Evolutionary conservation across 306 rosid genomes (phyloP).

Genomic region (Glycine tomentella): DNA sequence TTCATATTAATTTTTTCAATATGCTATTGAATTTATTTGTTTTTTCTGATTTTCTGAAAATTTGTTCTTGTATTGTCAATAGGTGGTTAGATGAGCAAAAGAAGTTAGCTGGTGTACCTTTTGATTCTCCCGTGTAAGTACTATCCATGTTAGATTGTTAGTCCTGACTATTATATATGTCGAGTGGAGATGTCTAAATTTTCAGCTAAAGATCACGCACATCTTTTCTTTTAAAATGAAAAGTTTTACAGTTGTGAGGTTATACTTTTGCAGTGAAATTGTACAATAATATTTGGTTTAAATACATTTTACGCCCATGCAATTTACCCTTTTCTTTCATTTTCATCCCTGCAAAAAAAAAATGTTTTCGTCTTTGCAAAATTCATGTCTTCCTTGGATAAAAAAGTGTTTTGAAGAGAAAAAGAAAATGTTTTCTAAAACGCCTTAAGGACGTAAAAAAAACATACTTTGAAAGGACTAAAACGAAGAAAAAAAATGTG

Average conservation of each 20-base stretch:
- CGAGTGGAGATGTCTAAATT: neutral
- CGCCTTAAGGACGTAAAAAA: too few relatives aligned
- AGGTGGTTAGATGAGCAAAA: slow-evolving; percentile 97
- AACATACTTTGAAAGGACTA: too few relatives aligned
- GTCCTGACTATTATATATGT: neutral
- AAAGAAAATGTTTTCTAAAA: too few relatives aligned
- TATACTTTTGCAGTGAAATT: neutral
- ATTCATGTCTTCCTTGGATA: too few relatives aligned
- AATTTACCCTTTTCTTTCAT: too few relatives aligned
- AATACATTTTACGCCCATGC: too few relatives aligned
- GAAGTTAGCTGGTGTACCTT: slow-evolving; percentile 76
- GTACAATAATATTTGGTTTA: neutral
- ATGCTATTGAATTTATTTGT: slow-evolving; percentile 24
- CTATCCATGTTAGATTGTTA: slow-evolving; percentile 15
- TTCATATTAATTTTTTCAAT: neutral
- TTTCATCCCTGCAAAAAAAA: too few relatives aligned
- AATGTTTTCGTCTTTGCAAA: too few relatives aligned
- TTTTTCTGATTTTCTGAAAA: neutral
- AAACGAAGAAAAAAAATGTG: too few relatives aligned
- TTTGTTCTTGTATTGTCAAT: slow-evolving; percentile 16
- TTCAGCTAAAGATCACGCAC: neutral
- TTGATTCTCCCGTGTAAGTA: slow-evolving; percentile 95
- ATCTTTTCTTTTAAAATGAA: neutral
- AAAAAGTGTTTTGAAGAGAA: too few relatives aligned
- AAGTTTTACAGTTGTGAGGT: neutral